Evolutionary conservation across 176 grass and related monocot species (phyloP).

Genomic region (Zoysia pacifica): DNA sequence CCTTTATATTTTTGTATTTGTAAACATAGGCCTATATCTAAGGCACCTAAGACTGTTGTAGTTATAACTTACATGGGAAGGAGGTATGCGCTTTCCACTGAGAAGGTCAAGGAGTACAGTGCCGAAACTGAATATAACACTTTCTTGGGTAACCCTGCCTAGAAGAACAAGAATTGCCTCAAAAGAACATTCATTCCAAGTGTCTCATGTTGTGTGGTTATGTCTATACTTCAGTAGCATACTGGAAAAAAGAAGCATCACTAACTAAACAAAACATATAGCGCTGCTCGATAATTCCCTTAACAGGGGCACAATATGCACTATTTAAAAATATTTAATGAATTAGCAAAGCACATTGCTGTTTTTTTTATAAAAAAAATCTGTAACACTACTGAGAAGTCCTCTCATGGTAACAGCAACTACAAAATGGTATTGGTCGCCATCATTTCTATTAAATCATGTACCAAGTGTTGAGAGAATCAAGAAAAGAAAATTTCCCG

Average conservation of each 20-base stretch:
- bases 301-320: background rate
- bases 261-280: background rate
- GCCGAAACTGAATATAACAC: slow-evolving; percentile 96
- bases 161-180: slow-evolving; percentile 30
- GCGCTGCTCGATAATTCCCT: background rate
- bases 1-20: slow-evolving; percentile 14
- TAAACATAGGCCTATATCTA: background rate
- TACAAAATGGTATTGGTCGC: background rate
- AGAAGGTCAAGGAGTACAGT: slow-evolving; percentile 90
- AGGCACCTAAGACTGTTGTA: slow-evolving; percentile 1
- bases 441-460: background rate
- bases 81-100: slow-evolving; percentile 95
- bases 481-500: background rate
- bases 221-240: slow-evolving; percentile 2
- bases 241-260: background rate
- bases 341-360: slow-evolving; percentile 8
- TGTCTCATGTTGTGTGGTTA: background rate
- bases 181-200: background rate
- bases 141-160: slow-evolving; percentile 97
- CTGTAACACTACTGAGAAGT: slow-evolving; percentile 1
- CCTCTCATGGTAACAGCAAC: background rate
- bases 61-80: slow-evolving; percentile 73
- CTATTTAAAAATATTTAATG: background rate
- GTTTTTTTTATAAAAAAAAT: no score
- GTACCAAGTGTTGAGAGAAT: background rate